Base-by-base conservation (phyloP, 805 yeast genomes). In the Kuraishia hungarica region DNA sequence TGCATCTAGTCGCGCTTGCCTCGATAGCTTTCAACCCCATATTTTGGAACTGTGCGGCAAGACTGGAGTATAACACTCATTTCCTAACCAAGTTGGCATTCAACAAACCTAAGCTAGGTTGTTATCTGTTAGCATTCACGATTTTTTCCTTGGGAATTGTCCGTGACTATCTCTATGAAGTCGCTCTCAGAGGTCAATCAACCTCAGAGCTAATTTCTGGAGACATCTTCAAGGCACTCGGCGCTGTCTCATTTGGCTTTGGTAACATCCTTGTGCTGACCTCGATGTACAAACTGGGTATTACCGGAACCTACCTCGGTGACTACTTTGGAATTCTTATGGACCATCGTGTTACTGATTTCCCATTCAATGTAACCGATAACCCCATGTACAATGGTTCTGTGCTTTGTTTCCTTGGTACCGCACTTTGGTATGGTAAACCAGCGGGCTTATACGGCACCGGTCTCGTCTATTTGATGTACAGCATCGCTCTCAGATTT, bases 361-460 rank as follows among this genome's bases (percentile, higher is more conserved):
- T 94, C 80, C 99, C 99, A 17, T 94, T 94, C 80, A 92, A 85
- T 64, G 82, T 92, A 55, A 80, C 85, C 60, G 86, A 90, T 65
- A 93, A 94, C 71, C 99, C 99, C 60, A 94, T 94, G 99, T 94
- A 94, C 72, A 86, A 87, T 66, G 99, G 99, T 17, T 88, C 96
- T 10, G 81, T 92, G 22, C 73, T 93, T 61, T 84, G 96, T 53
- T 94, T 94, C 77, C 73, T 94, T 66, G 99, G 97, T 50, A 85
- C 96, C 48, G 93, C 96, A 2, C 76, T 94, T 61, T 87, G 85
- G 81, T 84, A 81, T 67, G 97, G 86, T 29, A 92, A 91, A 69
- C 96, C 97, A 35, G 87, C 96, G 1, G 99, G 99, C 24, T 64
- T 94, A 52, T 72, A 83, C 51, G 82, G 91, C 28, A 75, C 96